A percentile compares a stretch with the other conserved stretches of the same genome.
Conservation (phyloP, 345 rosid species). For the Brassica incana region DNA sequence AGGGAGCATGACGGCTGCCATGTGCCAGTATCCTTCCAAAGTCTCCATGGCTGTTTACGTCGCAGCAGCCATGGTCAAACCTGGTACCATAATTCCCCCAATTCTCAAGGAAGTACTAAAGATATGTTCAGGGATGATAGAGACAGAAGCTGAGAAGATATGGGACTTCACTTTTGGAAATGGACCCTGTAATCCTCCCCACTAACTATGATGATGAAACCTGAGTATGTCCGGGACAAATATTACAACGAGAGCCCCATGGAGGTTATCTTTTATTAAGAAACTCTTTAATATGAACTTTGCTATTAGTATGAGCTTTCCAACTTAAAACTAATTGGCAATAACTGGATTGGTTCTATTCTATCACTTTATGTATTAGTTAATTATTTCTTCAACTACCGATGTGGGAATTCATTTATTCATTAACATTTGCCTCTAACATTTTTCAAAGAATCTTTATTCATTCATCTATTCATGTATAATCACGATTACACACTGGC, state of each 20-base stretch:
- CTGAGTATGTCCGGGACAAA: slow-evolving; percentile 34
- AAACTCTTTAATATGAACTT: neutral
- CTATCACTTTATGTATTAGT: too few species aligned
- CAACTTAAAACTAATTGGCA: too few species aligned
- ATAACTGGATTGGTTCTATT: too few species aligned
- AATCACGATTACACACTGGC: slow-evolving; percentile 41
- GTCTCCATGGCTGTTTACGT: slow-evolving; percentile 48
- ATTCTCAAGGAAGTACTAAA: slow-evolving; percentile 26
- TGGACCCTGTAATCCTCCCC: slow-evolving; percentile 41
- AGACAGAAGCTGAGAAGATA: slow-evolving; percentile 21
- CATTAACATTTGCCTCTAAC: neutral
- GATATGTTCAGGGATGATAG: slow-evolving; percentile 27
- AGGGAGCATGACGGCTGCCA: slow-evolving; percentile 46
- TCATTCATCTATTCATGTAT: neutral
- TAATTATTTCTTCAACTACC: too few species aligned
- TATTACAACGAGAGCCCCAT: slow-evolving; percentile 42
- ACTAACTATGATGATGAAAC: slow-evolving; percentile 43
- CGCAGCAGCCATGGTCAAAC: slow-evolving; percentile 50
- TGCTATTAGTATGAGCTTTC: too few species aligned
- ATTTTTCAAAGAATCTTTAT: neutral
- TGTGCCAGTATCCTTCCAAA: slow-evolving; percentile 39
- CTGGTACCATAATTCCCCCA: slow-evolving; percentile 29
- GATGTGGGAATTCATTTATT: too few species aligned
- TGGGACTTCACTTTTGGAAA: slow-evolving; percentile 39
- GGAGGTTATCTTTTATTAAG: slow-evolving; percentile 34